Conservation (phyloP, 148 eudicot genomes). For the Camellia lanceoleosa region DNA sequence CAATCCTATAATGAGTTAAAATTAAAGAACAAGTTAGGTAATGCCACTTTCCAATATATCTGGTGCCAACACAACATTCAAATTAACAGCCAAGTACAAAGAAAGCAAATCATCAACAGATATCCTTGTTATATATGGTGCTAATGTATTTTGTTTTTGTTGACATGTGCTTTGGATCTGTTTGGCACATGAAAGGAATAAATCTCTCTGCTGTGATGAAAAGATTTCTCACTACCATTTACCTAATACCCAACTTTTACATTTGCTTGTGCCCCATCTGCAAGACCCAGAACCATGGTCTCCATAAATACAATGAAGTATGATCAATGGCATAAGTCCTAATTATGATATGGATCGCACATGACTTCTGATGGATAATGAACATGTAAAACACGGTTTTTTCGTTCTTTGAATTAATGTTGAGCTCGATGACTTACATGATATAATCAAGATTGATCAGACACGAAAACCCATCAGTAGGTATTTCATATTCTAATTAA, state of each 20-base stretch:
- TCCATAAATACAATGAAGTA: background rate
- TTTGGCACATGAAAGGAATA: slow-evolving; percentile 4
- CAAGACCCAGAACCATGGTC: background rate
- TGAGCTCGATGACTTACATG: background rate
- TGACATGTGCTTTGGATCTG: background rate
- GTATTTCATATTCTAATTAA: background rate
- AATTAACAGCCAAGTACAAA: slow-evolving; percentile 11
- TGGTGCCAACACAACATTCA: slow-evolving; percentile 3
- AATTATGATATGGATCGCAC: background rate
- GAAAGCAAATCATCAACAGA: background rate
- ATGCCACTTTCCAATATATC: background rate
- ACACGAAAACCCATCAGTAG: too few relatives aligned
- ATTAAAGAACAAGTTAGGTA: background rate
- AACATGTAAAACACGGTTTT: background rate
- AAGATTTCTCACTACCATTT: background rate
- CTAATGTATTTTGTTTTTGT: slow-evolving; percentile 1
- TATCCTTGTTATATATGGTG: slow-evolving; percentile 5
- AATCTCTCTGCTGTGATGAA: background rate
- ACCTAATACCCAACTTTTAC: background rate
- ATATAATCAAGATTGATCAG: background rate
- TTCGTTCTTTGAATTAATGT: background rate
- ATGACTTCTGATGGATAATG: background rate
- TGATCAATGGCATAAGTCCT: background rate
- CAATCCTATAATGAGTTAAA: background rate
- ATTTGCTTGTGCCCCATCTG: background rate